A percentile compares a stretch with the other conserved stretches of the same genome.
phyloP scores from a whole-genome alignment of 805 yeast species.

The Starmerella bombicola region DNA sequence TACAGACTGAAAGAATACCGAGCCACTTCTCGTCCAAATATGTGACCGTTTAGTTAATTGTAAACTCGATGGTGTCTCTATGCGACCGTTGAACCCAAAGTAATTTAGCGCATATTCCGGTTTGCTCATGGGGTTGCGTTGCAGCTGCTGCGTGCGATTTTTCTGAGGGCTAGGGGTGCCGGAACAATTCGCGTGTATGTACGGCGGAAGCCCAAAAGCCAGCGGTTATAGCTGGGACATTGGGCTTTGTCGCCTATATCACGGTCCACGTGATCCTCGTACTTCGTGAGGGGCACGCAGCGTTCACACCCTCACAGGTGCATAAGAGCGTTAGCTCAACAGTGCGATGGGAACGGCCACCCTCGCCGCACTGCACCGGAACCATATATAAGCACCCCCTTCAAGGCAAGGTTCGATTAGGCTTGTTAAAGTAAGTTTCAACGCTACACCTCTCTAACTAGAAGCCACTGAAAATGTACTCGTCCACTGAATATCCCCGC shows the following conservation, averaged over 20 bases:
- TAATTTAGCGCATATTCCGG: too few species aligned
- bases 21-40: too few species aligned
- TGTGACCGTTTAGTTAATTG: too few species aligned
- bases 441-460: background rate
- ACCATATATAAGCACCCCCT: background rate
- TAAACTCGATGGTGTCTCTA: too few species aligned
- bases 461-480: conserved; percentile 7
- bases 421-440: too few species aligned
- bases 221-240: background rate
- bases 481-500: conserved; percentile 23
- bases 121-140: too few species aligned
- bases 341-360: conserved; percentile 4
- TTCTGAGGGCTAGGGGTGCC: background rate
- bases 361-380: background rate
- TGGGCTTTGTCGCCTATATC: background rate
- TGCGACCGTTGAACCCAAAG: too few species aligned
- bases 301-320: too few species aligned
- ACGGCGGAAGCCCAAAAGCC: conserved; percentile 1
- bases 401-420: too few species aligned
- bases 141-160: too few species aligned
- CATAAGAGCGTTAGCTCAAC: too few species aligned
- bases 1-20: too few species aligned
- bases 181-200: conserved; percentile 3
- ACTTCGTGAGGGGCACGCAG: conserved; percentile 3
- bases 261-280: conserved; percentile 2